A percentile compares a stretch with the other conserved stretches of the same genome.
phyloP scores from a whole-genome alignment of 495 filamentous ascomycete genomes.

The Tirmania nivea region DNA sequence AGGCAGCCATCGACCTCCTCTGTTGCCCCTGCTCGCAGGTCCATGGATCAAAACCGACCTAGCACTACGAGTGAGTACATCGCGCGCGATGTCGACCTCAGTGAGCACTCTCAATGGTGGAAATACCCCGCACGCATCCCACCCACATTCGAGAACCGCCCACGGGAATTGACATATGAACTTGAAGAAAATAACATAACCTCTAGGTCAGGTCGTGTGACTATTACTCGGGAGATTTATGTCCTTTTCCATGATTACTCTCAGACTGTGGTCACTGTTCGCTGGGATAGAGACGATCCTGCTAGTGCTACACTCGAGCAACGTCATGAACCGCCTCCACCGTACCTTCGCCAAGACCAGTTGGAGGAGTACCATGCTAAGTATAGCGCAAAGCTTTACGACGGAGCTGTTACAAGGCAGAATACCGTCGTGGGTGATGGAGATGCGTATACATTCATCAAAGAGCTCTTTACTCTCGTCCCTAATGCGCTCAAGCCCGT shows the following conservation, averaged over 20 bases:
- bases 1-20: conserved; percentile 22
- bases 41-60: conserved; percentile 31
- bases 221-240: conserved; percentile 56
- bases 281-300: conserved; percentile 55
- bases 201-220: conserved; percentile 44
- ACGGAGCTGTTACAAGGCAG: conserved; percentile 43
- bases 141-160: conserved; percentile 53
- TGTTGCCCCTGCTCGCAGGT: conserved; percentile 18
- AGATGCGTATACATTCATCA: conserved; percentile 48
- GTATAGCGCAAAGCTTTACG: conserved; percentile 53
- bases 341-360: conserved; percentile 75
- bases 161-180: conserved; percentile 59
- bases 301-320: conserved; percentile 56
- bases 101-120: conserved; percentile 60
- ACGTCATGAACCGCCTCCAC: conserved; percentile 65
- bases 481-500: conserved; percentile 56
- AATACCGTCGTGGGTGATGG: conserved; percentile 69
- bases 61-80: conserved; percentile 39
- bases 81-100: conserved; percentile 68
- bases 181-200: conserved; percentile 52
- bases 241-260: conserved; percentile 88
- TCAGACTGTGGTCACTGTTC: conserved; percentile 68
- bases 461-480: conserved; percentile 54
- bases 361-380: conserved; percentile 62
- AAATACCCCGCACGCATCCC: conserved; percentile 50